Base-by-base conservation (phyloP, 768 basidiomycete species). In the Phaeolepiota aurea region DNA sequence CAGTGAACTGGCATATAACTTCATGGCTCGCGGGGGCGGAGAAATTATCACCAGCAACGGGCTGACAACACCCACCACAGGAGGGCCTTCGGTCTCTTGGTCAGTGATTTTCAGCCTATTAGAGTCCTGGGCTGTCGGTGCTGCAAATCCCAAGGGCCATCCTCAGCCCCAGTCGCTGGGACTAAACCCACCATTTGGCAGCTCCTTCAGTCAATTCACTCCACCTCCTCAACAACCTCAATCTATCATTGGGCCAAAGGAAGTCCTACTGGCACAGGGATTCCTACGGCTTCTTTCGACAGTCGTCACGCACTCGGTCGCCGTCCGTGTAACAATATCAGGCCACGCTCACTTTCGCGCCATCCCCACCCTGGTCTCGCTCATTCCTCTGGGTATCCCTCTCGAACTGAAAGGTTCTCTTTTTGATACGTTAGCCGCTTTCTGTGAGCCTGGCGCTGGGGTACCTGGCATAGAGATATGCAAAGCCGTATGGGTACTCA, bases 401-500 rank as follows among this genome's bases (percentile, higher is more conserved):
- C 68, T 93, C n/a, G 88, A 93, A 51, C 69, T 94, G 37, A 94
- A 94, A 49, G 91, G 88, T 3, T 78, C 85, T 0, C 64, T 92
- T 3, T 87, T 92, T 47, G 78, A 87, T 31, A 77, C 87, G 0
- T 65, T 93, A 5, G 74, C 85, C 4, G 79, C 88, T 1, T 93
- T 94, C 62, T 87, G 87, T 45, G 72, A 77, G 40, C 82, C 88
- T 4, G 88, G 87, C 5, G 87, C 82, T 0, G 84, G 87, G 1
- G 51, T 59, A 9, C 63, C 73, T 0, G 88, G 86, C 4, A 76
- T 83, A 10, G 87, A 92, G 52, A 76, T 91, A 28, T 88, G 87
- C 57, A 79, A 78, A 54, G 75, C 77, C 3, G 79, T 91, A 0
- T 93, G 90, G 91, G 71, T 71, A 1, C 58, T 84, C 37, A 82